Percentiles rank a stretch among this genome's conserved stretches.
These are phyloP conservation scores for Pseudozyma hubeiensis DNA, from an alignment of 1,284 basidiomycete genomes.

Conservation along the genomic window DNA sequence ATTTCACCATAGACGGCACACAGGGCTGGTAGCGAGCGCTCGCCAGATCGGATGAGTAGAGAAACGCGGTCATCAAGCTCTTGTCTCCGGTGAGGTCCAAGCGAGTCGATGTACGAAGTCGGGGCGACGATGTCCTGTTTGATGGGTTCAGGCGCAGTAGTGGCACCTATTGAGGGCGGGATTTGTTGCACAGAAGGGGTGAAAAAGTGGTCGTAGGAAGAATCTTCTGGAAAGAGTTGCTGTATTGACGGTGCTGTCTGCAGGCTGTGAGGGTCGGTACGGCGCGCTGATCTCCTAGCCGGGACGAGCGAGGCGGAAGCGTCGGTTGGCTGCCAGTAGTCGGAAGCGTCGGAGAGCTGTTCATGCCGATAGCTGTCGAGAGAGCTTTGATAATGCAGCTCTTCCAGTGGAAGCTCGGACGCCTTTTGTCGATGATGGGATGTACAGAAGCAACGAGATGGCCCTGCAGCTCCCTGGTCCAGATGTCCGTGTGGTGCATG, in stretches of 20 bases:
- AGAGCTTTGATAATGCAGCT: conserved; percentile 17
- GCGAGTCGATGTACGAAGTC: conserved; percentile 23
- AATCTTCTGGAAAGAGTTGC: background rate
- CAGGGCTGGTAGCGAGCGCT: conserved; percentile 27
- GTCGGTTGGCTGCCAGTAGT: conserved; percentile 19
- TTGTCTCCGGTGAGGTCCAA: background rate
- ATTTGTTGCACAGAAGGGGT: conserved; percentile 19
- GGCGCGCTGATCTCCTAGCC: background rate
- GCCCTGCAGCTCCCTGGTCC: conserved; percentile 25
- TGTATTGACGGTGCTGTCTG: conserved; percentile 8
- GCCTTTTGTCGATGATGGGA: conserved; percentile 20
- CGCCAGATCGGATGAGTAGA: conserved; percentile 24
- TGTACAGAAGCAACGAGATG: conserved; percentile 46
- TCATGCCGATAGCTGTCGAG: conserved; percentile 25
- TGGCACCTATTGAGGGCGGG: background rate
- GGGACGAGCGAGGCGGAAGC: background rate
- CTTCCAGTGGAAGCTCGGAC: conserved; percentile 33
- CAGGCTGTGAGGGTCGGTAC: background rate
- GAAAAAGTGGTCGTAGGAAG: conserved; percentile 28
- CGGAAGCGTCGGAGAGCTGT: background rate
- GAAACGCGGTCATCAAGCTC: conserved; percentile 15
- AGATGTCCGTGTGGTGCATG: conserved; percentile 36
- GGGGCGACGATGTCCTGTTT: background rate
- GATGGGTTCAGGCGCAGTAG: background rate
- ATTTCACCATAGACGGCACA: conserved; percentile 8